Evolutionary conservation across 805 yeast genomes (phyloP), one percentile per base, ranked within the genome.

Genomic region (Lipomyces oligophaga): DNA sequence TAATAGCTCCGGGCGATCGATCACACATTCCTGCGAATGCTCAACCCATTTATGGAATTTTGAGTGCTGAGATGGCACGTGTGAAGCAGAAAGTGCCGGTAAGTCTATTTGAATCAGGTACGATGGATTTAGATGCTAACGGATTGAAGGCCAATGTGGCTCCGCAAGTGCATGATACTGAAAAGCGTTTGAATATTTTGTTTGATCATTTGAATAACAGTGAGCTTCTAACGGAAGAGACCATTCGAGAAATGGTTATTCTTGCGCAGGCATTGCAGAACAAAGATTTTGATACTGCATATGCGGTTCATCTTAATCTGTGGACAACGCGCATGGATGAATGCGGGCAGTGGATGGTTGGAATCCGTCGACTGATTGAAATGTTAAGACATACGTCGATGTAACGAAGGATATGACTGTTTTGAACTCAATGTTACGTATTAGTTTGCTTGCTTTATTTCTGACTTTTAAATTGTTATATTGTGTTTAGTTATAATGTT

Each of bases 331-430:
- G 77, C 52, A 75, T 81, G 20, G 78, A 75, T 20, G 95, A 89
- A 65, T 78, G 83, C 54, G 96, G 95, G 11, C 80, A 83, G 60
- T 93, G 98, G 98, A 78, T 84, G 70, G 78, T 84, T 26, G 98
- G 98, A 58, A 82, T 93, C 38, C 87, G 83, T 66, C 79, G 97
- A 58, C 74, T 93, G 53, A 79, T 90, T 52, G 83, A 82, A 53
- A 85, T 93, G 76, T 78, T 73, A 13, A 79, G 76, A 58, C 45
- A 41, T 22, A 33, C 38, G 15, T 33, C 37, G 38, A 34, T 34
- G 18, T 33, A 33, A 27, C n/a, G 31, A 27, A n/a, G n/a, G n/a
- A n/a, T n/a, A n/a, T n/a, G n/a, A n/a, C n/a, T n/a, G n/a, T n/a
- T n/a, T n/a, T n/a, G n/a, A n/a, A n/a, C n/a, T n/a, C n/a, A n/a